These are phyloP conservation scores for Apodospora peruviana DNA, from an alignment of 495 filamentous ascomycete genomes.

Conservation along the genomic window DNA sequence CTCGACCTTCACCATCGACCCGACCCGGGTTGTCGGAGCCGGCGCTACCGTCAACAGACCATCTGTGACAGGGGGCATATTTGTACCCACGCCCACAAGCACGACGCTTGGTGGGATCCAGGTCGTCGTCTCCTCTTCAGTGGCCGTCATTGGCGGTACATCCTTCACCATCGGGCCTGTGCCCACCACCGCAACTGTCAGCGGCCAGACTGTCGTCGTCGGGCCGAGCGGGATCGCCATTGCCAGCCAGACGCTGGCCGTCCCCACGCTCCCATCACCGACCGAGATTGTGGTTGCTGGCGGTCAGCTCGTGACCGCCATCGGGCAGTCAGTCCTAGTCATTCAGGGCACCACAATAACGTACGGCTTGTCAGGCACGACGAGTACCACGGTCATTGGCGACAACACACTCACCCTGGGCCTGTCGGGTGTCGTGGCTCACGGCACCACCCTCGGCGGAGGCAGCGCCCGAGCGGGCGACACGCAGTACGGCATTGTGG, in stretches of 20 bases:
- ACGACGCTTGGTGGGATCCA: constrained; percentile 33
- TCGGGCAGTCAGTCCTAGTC: constrained; percentile 37
- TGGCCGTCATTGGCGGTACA: constrained; percentile 41
- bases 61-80: constrained; percentile 15
- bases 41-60: constrained; percentile 36
- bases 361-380: constrained; percentile 22
- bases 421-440: constrained; percentile 36
- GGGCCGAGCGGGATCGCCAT: constrained; percentile 38
- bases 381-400: constrained; percentile 29
- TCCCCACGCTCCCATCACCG: constrained; percentile 25
- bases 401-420: constrained; percentile 42
- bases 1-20: constrained; percentile 39
- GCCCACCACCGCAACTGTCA: constrained; percentile 14
- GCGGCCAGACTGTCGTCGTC: constrained; percentile 42
- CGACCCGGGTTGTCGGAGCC: constrained; percentile 33
- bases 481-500: constrained; percentile 38
- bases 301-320: constrained; percentile 40
- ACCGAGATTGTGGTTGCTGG: constrained; percentile 40
- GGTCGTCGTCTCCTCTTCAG: constrained; percentile 34
- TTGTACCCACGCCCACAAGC: constrained; percentile 27
- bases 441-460: constrained; percentile 38
- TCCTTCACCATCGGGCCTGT: constrained; percentile 34
- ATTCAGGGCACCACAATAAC: constrained; percentile 40
- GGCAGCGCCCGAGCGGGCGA: constrained; percentile 19
- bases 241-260: constrained; percentile 28